phyloP scores from a whole-genome alignment of 805 yeast species.

The Ogataea pignaliae region DNA sequence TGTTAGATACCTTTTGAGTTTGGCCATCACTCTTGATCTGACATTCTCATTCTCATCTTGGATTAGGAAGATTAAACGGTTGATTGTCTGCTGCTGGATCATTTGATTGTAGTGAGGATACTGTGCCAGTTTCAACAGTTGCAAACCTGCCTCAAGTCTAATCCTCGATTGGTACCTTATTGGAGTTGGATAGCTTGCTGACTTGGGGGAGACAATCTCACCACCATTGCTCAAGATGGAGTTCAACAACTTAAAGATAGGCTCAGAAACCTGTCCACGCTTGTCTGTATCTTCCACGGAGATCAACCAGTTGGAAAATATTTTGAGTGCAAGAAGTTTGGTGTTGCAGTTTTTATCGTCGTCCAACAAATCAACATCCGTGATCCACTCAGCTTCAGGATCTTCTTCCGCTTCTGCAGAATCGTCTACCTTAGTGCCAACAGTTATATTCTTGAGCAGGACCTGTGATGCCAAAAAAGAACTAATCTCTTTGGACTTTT shows the following conservation, averaged over 20 bases:
- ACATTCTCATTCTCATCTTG: constrained; percentile 65
- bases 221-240: constrained; percentile 74
- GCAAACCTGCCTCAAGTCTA: constrained; percentile 64
- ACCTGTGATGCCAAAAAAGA: constrained; percentile 56
- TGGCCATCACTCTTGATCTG: constrained; percentile 45
- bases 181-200: constrained; percentile 57
- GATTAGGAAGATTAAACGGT: constrained; percentile 50
- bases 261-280: constrained; percentile 45
- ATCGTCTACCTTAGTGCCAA: constrained; percentile 24
- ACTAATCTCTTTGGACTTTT: constrained; percentile 54
- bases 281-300: constrained; percentile 32
- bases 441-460: constrained; percentile 45
- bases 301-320: constrained; percentile 55
- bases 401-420: constrained; percentile 45
- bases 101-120: constrained; percentile 45
- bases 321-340: constrained; percentile 39
- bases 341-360: constrained; percentile 17
- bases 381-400: constrained; percentile 22
- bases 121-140: constrained; percentile 60
- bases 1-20: constrained; percentile 48
- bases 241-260: constrained; percentile 61
- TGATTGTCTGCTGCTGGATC: constrained; percentile 48
- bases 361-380: constrained; percentile 18
- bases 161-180: constrained; percentile 52
- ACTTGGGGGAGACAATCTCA: constrained; percentile 52